Evolutionary conservation across 2,329 filamentous ascomycete species (phyloP), one percentile per base, ranked within the genome.

Genomic region (Fusarium palustre): DNA sequence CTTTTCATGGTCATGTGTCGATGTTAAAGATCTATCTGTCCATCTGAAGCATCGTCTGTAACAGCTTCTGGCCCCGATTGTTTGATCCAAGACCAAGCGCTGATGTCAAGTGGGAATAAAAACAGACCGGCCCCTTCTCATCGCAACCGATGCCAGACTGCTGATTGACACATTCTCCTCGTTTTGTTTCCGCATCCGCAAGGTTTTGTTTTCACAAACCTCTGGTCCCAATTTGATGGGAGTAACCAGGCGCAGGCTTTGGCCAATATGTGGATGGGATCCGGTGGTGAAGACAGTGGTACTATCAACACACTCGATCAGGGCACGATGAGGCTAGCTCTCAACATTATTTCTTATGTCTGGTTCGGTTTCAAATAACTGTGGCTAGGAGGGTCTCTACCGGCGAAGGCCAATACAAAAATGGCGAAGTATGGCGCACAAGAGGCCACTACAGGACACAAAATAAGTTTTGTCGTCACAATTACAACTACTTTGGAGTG

Each of bases 331-430:
- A 81, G 81, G 20, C 79, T 87, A 62, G 83, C 84, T 20, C 80
- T 88, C 55, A 85, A 87, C 71, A 85, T 88, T 64, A 87, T 88
- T 56, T 80, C 89, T 66, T 88, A 88, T 64, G 90, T 92, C 56
- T 92, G 92, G 0, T 94, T 94, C 75, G 91, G 91, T 7, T 79
- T 90, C 56, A 80, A 80, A 22, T 77, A 90, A 65, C 75, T 86
- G 16, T 90, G 87, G 88, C 88, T 91, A 1, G 89, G 90, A 30
- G 86, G 92, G 78, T 78, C 82, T 45, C 75, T 83, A 22, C 81
- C 82, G 0, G 71, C 77, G 5, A 81, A 80, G 22, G 75, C 76
- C 12, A 82, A 86, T 48, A 77, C 79, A n/a, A 80, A 79, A 52
- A 76, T 83, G 65, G 80, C 79, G 47, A 86, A 86, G 72, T 87